Percentiles rank a stretch among this genome's conserved stretches.
phyloP scores from a whole-genome alignment of 345 rosid genomes.

The Hibiscus tridactylites region DNA sequence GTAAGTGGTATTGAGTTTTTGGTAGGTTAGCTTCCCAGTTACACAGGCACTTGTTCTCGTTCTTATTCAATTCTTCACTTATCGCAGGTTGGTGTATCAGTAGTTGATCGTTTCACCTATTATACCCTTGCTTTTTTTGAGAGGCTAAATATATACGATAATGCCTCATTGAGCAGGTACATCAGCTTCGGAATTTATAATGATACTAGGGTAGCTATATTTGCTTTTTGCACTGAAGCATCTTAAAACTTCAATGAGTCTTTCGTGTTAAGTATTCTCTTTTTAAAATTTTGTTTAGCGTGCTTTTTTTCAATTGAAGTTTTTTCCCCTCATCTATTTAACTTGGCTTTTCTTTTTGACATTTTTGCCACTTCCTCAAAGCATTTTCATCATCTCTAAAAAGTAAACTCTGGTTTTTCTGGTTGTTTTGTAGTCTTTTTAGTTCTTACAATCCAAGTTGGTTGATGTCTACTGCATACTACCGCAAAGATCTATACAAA shows the following conservation, averaged over 20 bases:
- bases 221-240: neutral
- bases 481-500: conserved; percentile 71
- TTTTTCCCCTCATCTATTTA: neutral
- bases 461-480: conserved; percentile 85
- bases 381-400: conserved; percentile 3
- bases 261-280: neutral
- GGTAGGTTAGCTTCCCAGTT: conserved; percentile 10
- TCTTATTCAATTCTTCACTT: conserved; percentile 1
- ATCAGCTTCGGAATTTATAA: neutral
- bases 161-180: conserved; percentile 90
- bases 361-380: neutral
- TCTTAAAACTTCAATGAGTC: neutral
- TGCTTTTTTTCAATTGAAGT: neutral
- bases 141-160: conserved; percentile 78
- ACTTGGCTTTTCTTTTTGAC: neutral
- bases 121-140: conserved; percentile 93
- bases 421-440: conserved; percentile 63
- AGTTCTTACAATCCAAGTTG: conserved; percentile 60
- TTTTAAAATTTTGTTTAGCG: too few relatives aligned
- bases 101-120: conserved; percentile 91
- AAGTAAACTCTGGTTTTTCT: conserved; percentile 5
- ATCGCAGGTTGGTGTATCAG: conserved; percentile 86
- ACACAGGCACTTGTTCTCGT: conserved; percentile 9
- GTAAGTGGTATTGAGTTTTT: neutral
- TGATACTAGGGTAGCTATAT: neutral